Evolutionary conservation across 2,329 filamentous ascomycete genomes (phyloP), one percentile per base, ranked within the genome.

Genomic region (Aureobasidium leucospermi): DNA sequence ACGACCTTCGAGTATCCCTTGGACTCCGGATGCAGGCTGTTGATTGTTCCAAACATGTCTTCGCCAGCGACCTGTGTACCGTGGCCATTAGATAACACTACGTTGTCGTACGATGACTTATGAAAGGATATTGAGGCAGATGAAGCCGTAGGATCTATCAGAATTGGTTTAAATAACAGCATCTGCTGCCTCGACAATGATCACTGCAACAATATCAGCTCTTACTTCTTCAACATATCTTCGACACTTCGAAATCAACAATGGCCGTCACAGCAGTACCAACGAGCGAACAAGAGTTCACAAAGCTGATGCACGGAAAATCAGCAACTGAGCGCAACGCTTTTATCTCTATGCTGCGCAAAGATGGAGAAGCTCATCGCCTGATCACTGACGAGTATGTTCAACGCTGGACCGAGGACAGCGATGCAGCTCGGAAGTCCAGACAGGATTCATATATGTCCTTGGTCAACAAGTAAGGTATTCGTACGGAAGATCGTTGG

Each of bases 341-440:
- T 88, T 83, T 96, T 68, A 78, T 84, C 67, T 89, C 93, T 68
- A 92, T 96, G 86, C 79, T 96, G 69, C 80, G 81, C 72, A 99
- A 99, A 79, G 87, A 94, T 74, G 78, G 81, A 69, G 77, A 78
- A 32, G 90, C 90, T 6, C 89, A 95, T 71, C 84, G 90, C 72
- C 86, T 87, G 56, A 90, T 90, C 47, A 83, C 92, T 31, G 89
- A 94, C 70, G 89, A 95, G 73, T 96, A 96, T 77, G 96, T 96
- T 80, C 94, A 94, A 81, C 91, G 96, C 73, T 96, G 89, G 89
- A 48, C 89, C 89, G 77, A 96, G 94, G 84, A 96, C 90, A 29
- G 91, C 90, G 11, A 87, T 95, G 75, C 90, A 87, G 69, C 77
- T 96, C 68, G 90, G 86, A 7, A 91, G 95, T 77, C 76, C 78